A percentile compares a stretch with the other conserved stretches of the same genome.
phyloP scores from a whole-genome alignment of 2,329 filamentous ascomycete species.

The Aspergillus sp. region DNA sequence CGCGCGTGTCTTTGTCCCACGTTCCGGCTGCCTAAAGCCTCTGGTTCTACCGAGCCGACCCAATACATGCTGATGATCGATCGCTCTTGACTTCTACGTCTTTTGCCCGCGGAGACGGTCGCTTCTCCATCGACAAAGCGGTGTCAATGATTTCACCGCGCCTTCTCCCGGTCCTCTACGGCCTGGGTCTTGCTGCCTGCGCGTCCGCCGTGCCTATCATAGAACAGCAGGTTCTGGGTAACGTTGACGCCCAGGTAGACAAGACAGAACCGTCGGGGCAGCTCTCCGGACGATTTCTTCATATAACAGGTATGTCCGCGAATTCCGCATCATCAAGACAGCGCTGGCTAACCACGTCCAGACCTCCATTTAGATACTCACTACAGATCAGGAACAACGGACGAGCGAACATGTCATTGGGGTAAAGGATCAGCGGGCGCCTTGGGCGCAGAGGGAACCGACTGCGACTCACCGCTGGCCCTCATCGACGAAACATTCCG shows the following conservation, averaged over 20 bases:
- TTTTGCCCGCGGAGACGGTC: constrained; percentile 8
- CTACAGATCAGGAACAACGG: constrained; percentile 75
- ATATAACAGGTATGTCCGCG: constrained; percentile 34
- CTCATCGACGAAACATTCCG: constrained; percentile 85
- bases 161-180: constrained; percentile 12
- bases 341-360: constrained; percentile 37
- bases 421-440: constrained; percentile 73
- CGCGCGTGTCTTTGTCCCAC: background rate
- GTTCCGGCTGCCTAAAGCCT: background rate
- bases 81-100: background rate
- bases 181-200: constrained; percentile 15
- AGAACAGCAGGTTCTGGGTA: constrained; percentile 21
- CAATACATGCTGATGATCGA: constrained; percentile 2
- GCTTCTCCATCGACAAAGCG: constrained; percentile 3
- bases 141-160: constrained; percentile 21
- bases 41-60: background rate
- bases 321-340: constrained; percentile 29
- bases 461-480: constrained; percentile 80
- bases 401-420: constrained; percentile 74
- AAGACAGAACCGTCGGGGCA: constrained; percentile 11
- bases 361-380: constrained; percentile 90
- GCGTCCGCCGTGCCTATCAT: constrained; percentile 18
- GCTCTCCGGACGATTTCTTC: constrained; percentile 36
- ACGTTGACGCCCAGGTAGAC: background rate
- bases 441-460: constrained; percentile 81